Conservation (phyloP, 805 yeast genomes). For the Hemisphaericaspora nanyangensis region DNA sequence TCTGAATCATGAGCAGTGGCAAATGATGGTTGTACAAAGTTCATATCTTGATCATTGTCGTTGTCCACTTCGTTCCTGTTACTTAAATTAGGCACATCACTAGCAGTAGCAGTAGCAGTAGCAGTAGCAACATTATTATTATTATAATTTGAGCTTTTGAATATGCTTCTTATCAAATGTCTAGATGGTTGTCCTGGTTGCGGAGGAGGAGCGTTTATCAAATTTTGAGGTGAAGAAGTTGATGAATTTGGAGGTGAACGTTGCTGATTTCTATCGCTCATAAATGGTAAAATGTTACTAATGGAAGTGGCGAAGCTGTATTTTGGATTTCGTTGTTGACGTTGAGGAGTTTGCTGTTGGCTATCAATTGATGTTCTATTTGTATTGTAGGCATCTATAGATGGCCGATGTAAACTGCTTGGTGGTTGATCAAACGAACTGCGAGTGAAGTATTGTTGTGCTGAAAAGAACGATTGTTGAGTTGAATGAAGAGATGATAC, state of each 20-base stretch:
- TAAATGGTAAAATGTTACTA: slow-evolving; percentile 39
- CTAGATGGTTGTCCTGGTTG: slow-evolving; percentile 14
- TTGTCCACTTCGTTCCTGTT: background rate
- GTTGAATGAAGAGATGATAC: slow-evolving; percentile 37
- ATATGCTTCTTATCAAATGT: slow-evolving; percentile 32
- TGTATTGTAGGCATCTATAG: slow-evolving; percentile 29
- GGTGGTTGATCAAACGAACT: slow-evolving; percentile 36
- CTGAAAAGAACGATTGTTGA: slow-evolving; percentile 42
- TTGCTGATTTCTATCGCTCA: slow-evolving; percentile 28
- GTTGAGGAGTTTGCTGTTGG: slow-evolving; percentile 14
- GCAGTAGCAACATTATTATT: background rate
- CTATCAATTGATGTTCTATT: slow-evolving; percentile 28
- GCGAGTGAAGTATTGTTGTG: slow-evolving; percentile 37
- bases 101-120: background rate
- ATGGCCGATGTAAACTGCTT: slow-evolving; percentile 22
- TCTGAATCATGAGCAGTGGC: slow-evolving; percentile 8
- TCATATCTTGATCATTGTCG: slow-evolving; percentile 1
- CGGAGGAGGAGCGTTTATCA: slow-evolving; percentile 17
- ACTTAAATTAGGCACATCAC: background rate
- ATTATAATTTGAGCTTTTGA: slow-evolving; percentile 15
- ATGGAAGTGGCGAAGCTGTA: slow-evolving; percentile 35
- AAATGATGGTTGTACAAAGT: background rate
- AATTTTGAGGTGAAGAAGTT: slow-evolving; percentile 12
- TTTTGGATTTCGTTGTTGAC: slow-evolving; percentile 18
- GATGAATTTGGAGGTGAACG: slow-evolving; percentile 15